Conservation (phyloP, 257 asterid species). For the Cruciata laevipes region DNA sequence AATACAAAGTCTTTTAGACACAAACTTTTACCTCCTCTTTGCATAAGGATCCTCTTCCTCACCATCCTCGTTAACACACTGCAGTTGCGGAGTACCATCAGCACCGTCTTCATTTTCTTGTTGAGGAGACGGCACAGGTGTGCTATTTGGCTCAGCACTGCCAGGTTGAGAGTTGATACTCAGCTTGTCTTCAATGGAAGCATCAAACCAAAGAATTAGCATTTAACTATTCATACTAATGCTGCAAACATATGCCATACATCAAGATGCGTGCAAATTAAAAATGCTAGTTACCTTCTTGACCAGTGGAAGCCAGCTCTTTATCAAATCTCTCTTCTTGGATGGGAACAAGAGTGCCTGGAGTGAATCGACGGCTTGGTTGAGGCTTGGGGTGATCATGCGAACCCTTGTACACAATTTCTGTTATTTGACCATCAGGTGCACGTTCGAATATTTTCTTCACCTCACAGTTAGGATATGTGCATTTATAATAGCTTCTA, state of each 20-base stretch:
- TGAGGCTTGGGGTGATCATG: constrained; percentile 98
- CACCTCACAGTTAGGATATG: constrained; percentile 92
- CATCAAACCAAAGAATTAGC: constrained; percentile 10
- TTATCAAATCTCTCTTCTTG: constrained; percentile 68
- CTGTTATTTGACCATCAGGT: constrained; percentile 87
- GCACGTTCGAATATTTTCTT: constrained; percentile 91
- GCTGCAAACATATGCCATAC: neutral
- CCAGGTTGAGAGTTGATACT: constrained; percentile 27
- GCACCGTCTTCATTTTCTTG: constrained; percentile 54
- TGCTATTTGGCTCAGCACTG: constrained; percentile 47
- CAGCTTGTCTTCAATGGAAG: constrained; percentile 48
- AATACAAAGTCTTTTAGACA: constrained; percentile 6
- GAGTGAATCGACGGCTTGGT: constrained; percentile 66
- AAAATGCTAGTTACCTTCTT: constrained; percentile 47
- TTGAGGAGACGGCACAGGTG: constrained; percentile 58
- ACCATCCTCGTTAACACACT: constrained; percentile 48
- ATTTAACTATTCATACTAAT: neutral
- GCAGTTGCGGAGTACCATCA: constrained; percentile 49
- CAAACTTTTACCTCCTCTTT: constrained; percentile 55
- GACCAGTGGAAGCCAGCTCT: constrained; percentile 41
- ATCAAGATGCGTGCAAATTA: neutral
- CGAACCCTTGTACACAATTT: constrained; percentile 88
- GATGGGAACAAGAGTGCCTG: constrained; percentile 61
- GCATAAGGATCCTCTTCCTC: constrained; percentile 69
- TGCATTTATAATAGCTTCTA: constrained; percentile 92